Base-by-base conservation (phyloP, 1,139 yeast species). In the Zhuliangozyma parablackwelliae region DNA sequence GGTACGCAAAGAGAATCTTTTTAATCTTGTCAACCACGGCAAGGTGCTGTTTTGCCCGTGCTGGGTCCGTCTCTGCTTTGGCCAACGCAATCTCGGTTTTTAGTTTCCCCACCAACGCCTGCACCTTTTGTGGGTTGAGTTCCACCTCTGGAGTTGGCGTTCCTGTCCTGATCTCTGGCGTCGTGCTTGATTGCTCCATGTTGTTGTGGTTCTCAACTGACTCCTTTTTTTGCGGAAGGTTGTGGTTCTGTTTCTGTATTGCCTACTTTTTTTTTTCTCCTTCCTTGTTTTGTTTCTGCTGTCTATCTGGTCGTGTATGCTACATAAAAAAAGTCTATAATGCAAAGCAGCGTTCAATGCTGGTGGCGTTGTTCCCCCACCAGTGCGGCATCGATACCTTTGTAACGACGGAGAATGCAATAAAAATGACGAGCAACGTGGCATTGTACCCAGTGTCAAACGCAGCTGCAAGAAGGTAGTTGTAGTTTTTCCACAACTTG, bases 21-120 rank as follows among this genome's bases (percentile, higher is more conserved):
- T 73, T 77, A 47, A 86, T 79, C 40, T 75, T 75, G 39, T 84
- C 84, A 2, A 92, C 94, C 42, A 78, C 80, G 44, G 70, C 65
- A 46, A 76, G 63, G 51, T 83, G 87, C 47, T 75, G 80, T 53
- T 77, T 78, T n/a, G 90, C 92, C 46, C 75, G 80, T 0, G 77
- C 81, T 2, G 48, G 7, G 34, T 79, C 81, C 35, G 55, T 55
- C 6, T 72, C 64, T 5, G 70, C 69, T 47, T 75, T 75, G 1
- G 89, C 94, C 45, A 76, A 74, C 28, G 75, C 77, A 37, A 80
- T 72, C 50, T 82, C 89, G 32, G 72, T 68, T 43, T 76, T 80
- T 48, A 82, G 78, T 25, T 42, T 44, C 20, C 34, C 35, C 20
- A 44, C 23, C 11, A 45, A 33, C 24, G 29, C 34, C 29, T 39